Percentiles rank a stretch among this genome's conserved stretches.
phyloP scores from a whole-genome alignment of 257 asterid species.

The Paraleonurus japonicus region DNA sequence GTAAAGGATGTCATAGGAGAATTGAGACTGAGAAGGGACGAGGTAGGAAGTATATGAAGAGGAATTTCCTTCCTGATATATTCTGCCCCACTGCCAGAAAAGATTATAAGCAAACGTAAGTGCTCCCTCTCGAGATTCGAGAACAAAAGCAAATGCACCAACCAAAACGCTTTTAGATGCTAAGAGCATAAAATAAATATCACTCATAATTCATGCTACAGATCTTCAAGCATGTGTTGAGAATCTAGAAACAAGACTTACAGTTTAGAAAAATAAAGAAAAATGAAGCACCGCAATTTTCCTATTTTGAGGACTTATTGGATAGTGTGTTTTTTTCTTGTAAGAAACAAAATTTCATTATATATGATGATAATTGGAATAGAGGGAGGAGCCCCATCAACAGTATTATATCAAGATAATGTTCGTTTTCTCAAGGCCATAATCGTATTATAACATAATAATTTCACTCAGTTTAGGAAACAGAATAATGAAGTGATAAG shows the following conservation, averaged over 20 bases:
- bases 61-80: conserved; percentile 87
- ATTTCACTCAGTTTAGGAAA: background rate
- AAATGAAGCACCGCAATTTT: no score
- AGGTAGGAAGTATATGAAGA: conserved; percentile 72
- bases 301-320: no score
- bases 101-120: background rate
- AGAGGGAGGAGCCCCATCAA: background rate
- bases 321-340: no score
- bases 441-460: background rate
- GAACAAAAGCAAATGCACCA: background rate
- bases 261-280: background rate
- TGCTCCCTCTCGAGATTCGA: background rate
- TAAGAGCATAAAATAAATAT: background rate
- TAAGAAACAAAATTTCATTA: background rate
- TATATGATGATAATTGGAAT: background rate
- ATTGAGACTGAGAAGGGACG: conserved; percentile 65
- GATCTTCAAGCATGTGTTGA: background rate
- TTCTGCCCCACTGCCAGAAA: conserved; percentile 87
- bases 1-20: conserved; percentile 74
- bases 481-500: conserved; percentile 29
- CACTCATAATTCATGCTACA: background rate
- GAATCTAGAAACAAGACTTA: background rate
- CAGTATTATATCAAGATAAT: background rate
- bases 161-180: background rate
- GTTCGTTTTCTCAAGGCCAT: background rate